Conservation (phyloP, 2,329 filamentous ascomycete genomes). For the Venturia asperata region DNA sequence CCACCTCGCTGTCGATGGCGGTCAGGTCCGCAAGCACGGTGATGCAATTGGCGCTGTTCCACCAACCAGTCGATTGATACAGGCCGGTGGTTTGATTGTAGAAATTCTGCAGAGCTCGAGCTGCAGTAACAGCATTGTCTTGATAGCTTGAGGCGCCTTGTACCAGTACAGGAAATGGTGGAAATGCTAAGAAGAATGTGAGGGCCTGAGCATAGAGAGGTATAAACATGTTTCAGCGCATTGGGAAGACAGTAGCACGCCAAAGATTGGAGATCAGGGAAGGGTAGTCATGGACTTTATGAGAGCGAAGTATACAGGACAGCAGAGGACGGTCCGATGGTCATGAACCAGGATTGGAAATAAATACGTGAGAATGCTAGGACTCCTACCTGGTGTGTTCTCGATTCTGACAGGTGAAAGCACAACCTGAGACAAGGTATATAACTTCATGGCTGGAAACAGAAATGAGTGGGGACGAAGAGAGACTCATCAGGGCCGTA, state of each 20-base stretch:
- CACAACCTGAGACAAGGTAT: conserved; percentile 24
- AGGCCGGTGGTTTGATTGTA: conserved; percentile 55
- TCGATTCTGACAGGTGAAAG: conserved; percentile 24
- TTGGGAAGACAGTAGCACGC: neutral
- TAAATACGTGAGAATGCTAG: conserved; percentile 1
- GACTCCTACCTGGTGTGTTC: conserved; percentile 11
- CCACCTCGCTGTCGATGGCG: conserved; percentile 30
- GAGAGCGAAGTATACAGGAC: conserved; percentile 19
- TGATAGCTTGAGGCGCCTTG: neutral
- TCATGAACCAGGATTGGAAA: neutral
- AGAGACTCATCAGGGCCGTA: neutral
- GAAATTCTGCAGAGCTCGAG: conserved; percentile 50
- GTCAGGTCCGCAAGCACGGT: conserved; percentile 54
- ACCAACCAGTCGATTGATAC: conserved; percentile 62
- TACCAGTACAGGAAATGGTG: neutral
- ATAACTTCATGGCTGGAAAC: conserved; percentile 5
- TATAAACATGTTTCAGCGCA: conserved; percentile 11
- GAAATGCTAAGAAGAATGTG: neutral
- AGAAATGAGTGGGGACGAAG: conserved; percentile 1
- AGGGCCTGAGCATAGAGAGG: neutral
- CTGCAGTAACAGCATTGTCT: conserved; percentile 28
- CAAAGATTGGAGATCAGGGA: neutral
- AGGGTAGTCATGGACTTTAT: neutral
- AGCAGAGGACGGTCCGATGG: conserved; percentile 6
- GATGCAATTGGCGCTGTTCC: conserved; percentile 63